Conservation (phyloP, 208 protist genomes). For the Porcisia deanei region DNA sequence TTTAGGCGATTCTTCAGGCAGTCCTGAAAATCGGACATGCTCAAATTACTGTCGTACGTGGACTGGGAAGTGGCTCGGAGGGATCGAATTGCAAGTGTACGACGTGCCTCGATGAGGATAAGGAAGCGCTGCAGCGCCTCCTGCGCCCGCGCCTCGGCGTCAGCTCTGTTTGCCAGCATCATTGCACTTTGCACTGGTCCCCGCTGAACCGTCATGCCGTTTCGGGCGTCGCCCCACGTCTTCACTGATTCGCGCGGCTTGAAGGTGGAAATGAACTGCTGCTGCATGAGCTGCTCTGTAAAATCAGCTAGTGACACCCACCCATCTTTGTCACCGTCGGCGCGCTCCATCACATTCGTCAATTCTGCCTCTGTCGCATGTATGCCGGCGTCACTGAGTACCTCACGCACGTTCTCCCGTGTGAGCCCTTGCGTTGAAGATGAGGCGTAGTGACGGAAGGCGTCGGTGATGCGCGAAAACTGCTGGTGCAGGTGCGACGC, state of each 20-base stretch:
- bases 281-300: slow-evolving; percentile 70
- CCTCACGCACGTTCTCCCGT: slow-evolving; percentile 52
- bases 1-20: slow-evolving; percentile 61
- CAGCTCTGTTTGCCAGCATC: slow-evolving; percentile 31
- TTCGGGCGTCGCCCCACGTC: slow-evolving; percentile 24
- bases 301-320: slow-evolving; percentile 84
- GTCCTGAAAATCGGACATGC: slow-evolving; percentile 71
- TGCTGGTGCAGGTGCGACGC: slow-evolving; percentile 62
- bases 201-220: slow-evolving; percentile 26
- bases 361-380: slow-evolving; percentile 49
- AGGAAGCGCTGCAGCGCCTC: slow-evolving; percentile 76
- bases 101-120: slow-evolving; percentile 67
- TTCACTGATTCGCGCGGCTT: slow-evolving; percentile 37
- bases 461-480: slow-evolving; percentile 70
- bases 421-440: slow-evolving; percentile 58
- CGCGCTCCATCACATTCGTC: slow-evolving; percentile 53
- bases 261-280: slow-evolving; percentile 85
- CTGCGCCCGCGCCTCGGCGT: slow-evolving; percentile 46
- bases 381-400: slow-evolving; percentile 62
- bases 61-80: slow-evolving; percentile 54
- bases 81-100: slow-evolving; percentile 72
- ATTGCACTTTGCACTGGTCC: slow-evolving; percentile 51
- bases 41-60: slow-evolving; percentile 80
- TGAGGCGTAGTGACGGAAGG: slow-evolving; percentile 80
- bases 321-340: slow-evolving; percentile 82